A percentile compares a stretch with the other conserved stretches of the same genome.
phyloP scores from a whole-genome alignment of 2,329 filamentous ascomycete genomes.

The Coleophoma cylindrospora region DNA sequence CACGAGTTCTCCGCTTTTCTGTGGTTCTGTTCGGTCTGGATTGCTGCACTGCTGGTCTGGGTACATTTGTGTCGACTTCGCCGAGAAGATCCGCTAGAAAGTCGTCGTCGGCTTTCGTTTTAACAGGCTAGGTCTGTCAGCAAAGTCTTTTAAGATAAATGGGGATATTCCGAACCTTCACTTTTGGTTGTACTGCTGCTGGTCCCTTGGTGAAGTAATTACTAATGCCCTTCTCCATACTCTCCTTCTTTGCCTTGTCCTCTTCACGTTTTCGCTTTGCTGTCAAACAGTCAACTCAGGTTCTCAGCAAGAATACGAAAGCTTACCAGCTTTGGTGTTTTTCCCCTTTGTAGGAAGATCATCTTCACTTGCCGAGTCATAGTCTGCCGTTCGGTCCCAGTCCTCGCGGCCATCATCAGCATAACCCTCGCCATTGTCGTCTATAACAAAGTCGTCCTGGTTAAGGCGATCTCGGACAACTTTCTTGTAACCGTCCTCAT shows the following conservation, averaged over 20 bases:
- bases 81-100: conserved; percentile 82
- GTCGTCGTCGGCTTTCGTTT: conserved; percentile 81
- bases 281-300: conserved; percentile 27
- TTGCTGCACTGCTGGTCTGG: conserved; percentile 53
- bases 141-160: too few species aligned
- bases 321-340: conserved; percentile 35
- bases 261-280: conserved; percentile 86
- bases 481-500: conserved; percentile 96
- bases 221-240: conserved; percentile 85
- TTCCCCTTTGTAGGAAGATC: conserved; percentile 47
- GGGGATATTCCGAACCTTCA: conserved; percentile 56
- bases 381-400: conserved; percentile 63
- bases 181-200: conserved; percentile 62
- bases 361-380: conserved; percentile 73
- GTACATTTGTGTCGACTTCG: conserved; percentile 77
- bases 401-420: conserved; percentile 95
- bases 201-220: conserved; percentile 88
- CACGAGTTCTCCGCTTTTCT: conserved; percentile 72
- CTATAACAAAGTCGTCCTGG: conserved; percentile 95
- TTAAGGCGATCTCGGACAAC: conserved; percentile 85
- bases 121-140: conserved; percentile 51
- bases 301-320: background rate
- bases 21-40: conserved; percentile 67
- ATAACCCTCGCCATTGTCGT: conserved; percentile 96
- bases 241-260: conserved; percentile 78